These are phyloP conservation scores for Capsicum chinense DNA, from an alignment of 257 asterid genomes.

Conservation along the genomic window DNA sequence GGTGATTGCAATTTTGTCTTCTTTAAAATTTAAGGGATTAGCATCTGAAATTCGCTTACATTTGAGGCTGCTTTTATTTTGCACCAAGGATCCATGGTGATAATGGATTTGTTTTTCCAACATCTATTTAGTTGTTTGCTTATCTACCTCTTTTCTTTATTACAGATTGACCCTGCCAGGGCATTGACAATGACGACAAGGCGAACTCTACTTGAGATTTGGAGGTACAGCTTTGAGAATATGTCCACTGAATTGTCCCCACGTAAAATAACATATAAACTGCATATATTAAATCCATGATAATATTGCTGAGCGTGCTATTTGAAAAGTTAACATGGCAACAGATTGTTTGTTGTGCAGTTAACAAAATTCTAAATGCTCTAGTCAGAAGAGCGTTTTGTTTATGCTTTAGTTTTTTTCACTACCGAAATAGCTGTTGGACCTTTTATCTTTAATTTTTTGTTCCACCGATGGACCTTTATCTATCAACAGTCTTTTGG, in stretches of 20 bases:
- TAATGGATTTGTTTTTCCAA: neutral
- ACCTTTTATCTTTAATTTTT: neutral
- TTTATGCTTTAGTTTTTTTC: neutral
- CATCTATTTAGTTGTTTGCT: neutral
- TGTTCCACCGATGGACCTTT: neutral
- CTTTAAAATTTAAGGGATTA: neutral
- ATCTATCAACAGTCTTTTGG: neutral
- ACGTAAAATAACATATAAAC: neutral
- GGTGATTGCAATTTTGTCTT: neutral
- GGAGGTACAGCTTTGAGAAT: constrained; percentile 63
- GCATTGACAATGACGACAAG: constrained; percentile 91
- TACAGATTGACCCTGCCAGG: constrained; percentile 75
- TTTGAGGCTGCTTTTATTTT: neutral
- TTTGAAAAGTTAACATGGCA: neutral
- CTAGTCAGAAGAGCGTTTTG: constrained; percentile 1
- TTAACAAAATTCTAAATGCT: neutral
- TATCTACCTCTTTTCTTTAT: constrained; percentile 24
- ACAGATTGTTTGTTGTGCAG: neutral
- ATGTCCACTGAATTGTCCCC: neutral
- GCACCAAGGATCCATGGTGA: neutral
- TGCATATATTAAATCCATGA: neutral
- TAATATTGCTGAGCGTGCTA: neutral
- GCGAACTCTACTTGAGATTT: constrained; percentile 75
- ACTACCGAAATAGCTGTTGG: neutral
- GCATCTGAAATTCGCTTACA: neutral